Conservation (phyloP, 2,329 filamentous ascomycete genomes). For the Pseudofabraea citricarpa region DNA sequence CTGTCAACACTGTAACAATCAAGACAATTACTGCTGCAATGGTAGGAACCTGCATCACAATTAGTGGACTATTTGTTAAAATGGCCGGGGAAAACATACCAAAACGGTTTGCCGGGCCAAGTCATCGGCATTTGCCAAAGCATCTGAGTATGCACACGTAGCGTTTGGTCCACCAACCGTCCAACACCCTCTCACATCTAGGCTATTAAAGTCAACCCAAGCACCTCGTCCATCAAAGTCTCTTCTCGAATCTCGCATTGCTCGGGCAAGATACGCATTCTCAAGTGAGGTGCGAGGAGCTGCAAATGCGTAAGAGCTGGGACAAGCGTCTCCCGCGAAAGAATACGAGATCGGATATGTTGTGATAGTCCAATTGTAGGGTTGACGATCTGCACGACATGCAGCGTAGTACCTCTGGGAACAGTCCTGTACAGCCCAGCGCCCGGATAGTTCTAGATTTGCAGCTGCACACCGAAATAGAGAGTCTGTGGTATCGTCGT, state of each 20-base stretch:
- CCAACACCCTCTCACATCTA: constrained; percentile 55
- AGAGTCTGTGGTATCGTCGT: constrained; percentile 20
- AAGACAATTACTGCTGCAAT: constrained; percentile 60
- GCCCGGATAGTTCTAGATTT: constrained; percentile 42
- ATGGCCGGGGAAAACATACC: constrained; percentile 10
- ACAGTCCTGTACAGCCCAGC: constrained; percentile 56
- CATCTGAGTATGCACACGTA: constrained; percentile 51
- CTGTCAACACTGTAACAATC: constrained; percentile 52
- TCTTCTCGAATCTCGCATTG: constrained; percentile 17
- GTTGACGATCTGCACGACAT: constrained; percentile 48
- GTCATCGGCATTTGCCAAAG: constrained; percentile 28
- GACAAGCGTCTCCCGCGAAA: constrained; percentile 42
- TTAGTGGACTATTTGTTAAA: not conserved
- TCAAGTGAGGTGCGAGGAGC: constrained; percentile 59
- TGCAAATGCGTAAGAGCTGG: constrained; percentile 42
- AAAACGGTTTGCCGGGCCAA: constrained; percentile 40
- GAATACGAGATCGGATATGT: constrained; percentile 35
- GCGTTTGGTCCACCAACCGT: constrained; percentile 48
- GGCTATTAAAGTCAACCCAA: constrained; percentile 58
- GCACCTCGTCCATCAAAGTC: constrained; percentile 31
- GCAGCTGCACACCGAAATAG: constrained; percentile 49
- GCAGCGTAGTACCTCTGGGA: constrained; percentile 43
- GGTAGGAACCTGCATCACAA: constrained; percentile 44
- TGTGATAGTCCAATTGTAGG: constrained; percentile 54
- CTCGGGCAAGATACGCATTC: constrained; percentile 48